A percentile compares a stretch with the other conserved stretches of the same genome.
phyloP scores from a whole-genome alignment of 192 early-diverging fungal species.

The Coemansia sp. region DNA sequence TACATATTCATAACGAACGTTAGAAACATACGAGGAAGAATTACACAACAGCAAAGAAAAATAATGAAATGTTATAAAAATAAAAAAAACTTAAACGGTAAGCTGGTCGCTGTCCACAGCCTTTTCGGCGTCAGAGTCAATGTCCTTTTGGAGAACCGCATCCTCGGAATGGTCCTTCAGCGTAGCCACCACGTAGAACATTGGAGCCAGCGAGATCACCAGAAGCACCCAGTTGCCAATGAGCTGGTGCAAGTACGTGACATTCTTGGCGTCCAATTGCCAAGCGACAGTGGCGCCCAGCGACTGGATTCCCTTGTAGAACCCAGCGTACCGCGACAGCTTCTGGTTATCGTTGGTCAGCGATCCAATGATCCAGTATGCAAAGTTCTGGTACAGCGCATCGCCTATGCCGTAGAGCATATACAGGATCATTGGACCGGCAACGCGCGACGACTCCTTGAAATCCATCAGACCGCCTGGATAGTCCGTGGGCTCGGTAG shows the following conservation, averaged over 20 bases:
- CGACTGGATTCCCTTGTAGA: constrained; percentile 86
- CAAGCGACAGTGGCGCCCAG: constrained; percentile 67
- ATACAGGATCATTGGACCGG: constrained; percentile 65
- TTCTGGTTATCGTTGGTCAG: constrained; percentile 74
- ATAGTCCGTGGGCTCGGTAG: constrained; percentile 15
- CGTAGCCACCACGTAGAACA: constrained; percentile 52
- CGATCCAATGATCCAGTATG: constrained; percentile 82
- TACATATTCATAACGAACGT: not conserved
- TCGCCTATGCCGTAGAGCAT: constrained; percentile 72
- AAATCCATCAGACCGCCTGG: constrained; percentile 49
- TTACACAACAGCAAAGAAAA: not conserved
- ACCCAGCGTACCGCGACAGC: constrained; percentile 69
- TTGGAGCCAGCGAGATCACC: constrained; percentile 52
- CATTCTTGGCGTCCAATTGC: constrained; percentile 62
- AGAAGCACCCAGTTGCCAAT: constrained; percentile 61
- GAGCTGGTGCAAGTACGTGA: constrained; percentile 54
- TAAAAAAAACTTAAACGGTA: not conserved
- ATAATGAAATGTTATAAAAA: not conserved
- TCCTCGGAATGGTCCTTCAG: constrained; percentile 54
- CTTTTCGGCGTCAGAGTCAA: constrained; percentile 3
- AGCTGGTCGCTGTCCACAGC: not conserved
- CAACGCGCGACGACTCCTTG: constrained; percentile 47
- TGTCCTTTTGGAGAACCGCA: not conserved
- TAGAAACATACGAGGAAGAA: not conserved
- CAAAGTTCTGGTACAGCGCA: constrained; percentile 73